Evolutionary conservation across 2,329 filamentous ascomycete species (phyloP).

Genomic region (Colletotrichum sp.): DNA sequence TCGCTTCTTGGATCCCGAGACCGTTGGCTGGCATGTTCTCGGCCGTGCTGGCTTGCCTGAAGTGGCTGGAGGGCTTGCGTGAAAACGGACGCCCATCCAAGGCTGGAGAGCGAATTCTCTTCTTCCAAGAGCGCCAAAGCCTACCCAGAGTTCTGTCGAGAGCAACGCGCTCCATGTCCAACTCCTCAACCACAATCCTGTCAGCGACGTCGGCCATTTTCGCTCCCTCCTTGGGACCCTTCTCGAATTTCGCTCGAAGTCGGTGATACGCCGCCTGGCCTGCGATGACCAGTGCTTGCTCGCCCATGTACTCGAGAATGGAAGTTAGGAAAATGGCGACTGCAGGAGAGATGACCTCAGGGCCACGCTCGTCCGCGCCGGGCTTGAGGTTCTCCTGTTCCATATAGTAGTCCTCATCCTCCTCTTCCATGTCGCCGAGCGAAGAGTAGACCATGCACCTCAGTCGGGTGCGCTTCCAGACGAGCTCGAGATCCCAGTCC

Average conservation of each 20-base stretch:
- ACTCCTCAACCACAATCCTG: conserved; percentile 82
- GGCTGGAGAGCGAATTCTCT: conserved; percentile 70
- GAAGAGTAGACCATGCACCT: conserved; percentile 99
- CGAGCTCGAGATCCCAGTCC: conserved; percentile 88
- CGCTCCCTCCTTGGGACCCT: conserved; percentile 59
- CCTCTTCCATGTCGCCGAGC: conserved; percentile 94
- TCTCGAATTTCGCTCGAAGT: conserved; percentile 62
- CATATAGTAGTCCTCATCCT: conserved; percentile 91
- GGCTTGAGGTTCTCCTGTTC: conserved; percentile 76
- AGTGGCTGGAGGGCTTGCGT: conserved; percentile 45
- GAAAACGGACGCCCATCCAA: conserved; percentile 56
- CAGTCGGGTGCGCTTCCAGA: conserved; percentile 92
- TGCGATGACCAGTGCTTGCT: conserved; percentile 86
- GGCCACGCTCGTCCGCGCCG: conserved; percentile 60
- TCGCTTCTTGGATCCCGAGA: conserved; percentile 17
- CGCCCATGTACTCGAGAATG: conserved; percentile 91
- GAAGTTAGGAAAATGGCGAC: conserved; percentile 96
- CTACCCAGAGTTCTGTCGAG: conserved; percentile 87
- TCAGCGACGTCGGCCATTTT: conserved; percentile 59
- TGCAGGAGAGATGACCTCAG: conserved; percentile 81
- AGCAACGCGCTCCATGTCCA: conserved; percentile 91
- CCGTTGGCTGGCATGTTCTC: conserved; percentile 40
- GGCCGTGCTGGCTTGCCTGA: conserved; percentile 43
- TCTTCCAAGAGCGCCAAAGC: conserved; percentile 95
- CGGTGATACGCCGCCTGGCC: conserved; percentile 83